A percentile compares a stretch with the other conserved stretches of the same genome.
phyloP scores from a whole-genome alignment of 2,329 filamentous ascomycete species.

The Aspergillus alliaceus region DNA sequence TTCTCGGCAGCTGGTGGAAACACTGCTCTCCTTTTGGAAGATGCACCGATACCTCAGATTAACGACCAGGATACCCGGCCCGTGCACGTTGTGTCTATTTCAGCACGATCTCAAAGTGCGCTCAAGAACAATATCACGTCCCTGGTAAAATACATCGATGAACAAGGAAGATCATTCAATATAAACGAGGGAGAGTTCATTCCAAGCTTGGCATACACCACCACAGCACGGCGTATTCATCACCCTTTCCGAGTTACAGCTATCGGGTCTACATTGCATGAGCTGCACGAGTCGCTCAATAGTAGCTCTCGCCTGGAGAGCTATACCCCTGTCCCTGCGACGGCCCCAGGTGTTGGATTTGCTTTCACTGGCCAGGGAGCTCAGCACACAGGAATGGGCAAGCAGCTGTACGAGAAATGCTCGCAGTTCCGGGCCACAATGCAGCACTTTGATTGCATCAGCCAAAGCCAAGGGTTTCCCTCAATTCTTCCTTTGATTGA shows the following conservation, averaged over 20 bases:
- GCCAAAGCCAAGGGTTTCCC: conserved; percentile 35
- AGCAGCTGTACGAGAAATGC: conserved; percentile 33
- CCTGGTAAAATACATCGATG: conserved; percentile 57
- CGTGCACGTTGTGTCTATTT: conserved; percentile 58
- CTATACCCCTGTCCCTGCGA: conserved; percentile 24
- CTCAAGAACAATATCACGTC: conserved; percentile 56
- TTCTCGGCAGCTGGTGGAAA: conserved; percentile 72
- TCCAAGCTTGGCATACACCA: conserved; percentile 63
- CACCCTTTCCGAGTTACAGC: conserved; percentile 35
- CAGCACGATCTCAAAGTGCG: conserved; percentile 45
- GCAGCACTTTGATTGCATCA: conserved; percentile 32
- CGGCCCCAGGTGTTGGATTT: conserved; percentile 18
- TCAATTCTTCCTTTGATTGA: conserved; percentile 39
- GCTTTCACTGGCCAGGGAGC: conserved; percentile 41
- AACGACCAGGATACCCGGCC: conserved; percentile 51
- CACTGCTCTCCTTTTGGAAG: conserved; percentile 66
- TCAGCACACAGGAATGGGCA: conserved; percentile 36
- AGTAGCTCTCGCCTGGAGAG: conserved; percentile 7
- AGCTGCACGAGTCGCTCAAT: conserved; percentile 9
- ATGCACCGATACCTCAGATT: conserved; percentile 48
- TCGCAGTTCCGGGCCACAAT: conserved; percentile 32
- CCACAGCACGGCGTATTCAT: conserved; percentile 59
- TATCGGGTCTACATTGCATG: neutral
- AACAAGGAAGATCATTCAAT: conserved; percentile 15
- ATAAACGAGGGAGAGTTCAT: conserved; percentile 36